Base-by-base conservation (phyloP, 2,329 filamentous ascomycete species). In the Colletotrichum magnum region DNA sequence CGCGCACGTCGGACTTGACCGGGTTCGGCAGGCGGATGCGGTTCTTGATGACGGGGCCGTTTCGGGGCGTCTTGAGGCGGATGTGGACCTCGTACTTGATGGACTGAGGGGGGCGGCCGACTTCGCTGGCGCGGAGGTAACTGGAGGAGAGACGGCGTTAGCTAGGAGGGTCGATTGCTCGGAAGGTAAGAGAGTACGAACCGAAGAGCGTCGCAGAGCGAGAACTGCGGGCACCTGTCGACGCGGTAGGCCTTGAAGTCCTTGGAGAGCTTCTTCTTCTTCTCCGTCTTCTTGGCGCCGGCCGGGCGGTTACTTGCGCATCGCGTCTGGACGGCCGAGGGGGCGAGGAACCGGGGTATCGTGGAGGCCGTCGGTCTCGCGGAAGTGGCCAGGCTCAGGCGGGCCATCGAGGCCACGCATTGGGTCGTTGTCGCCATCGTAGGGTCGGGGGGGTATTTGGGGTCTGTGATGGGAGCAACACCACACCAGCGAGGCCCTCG, bases 121-220 rank as follows among this genome's bases (percentile, higher is more conserved):
- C 95, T 88, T 99, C 96, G 77, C 92, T 91, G 56, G 96, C 95
- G 76, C 94, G 93, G 73, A 99, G 89, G 79, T 97, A 96, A 78
- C 94, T 97, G 63, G 5, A 9, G 39, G 16, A 2, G 59, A 53
- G n/a, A 26, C 2, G 32, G 21, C 58, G 26, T 64, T 58, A 71
- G 72, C 70, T 61, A 13, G 24, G 5, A 28, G 18, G 5, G 10
- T 28, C 45, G 28, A 45, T 7, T 9, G 21, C 15, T 39, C 52
- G 51, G 54, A 59, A 24, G 36, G 28, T 59, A 1, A 15, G 28
- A 9, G 21, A 39, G 24, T 1, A 77, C 86, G 67, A 82, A 94
- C 94, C 95, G 90, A 90, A 99, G 96, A 16, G 96, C 97, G 84
- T 99, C 96, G 73, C 94, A 92, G 39, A 99, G 86, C 1, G 94